phyloP scores from a whole-genome alignment of 495 filamentous ascomycete species.

The Lasiosphaeriaceae sp. region DNA sequence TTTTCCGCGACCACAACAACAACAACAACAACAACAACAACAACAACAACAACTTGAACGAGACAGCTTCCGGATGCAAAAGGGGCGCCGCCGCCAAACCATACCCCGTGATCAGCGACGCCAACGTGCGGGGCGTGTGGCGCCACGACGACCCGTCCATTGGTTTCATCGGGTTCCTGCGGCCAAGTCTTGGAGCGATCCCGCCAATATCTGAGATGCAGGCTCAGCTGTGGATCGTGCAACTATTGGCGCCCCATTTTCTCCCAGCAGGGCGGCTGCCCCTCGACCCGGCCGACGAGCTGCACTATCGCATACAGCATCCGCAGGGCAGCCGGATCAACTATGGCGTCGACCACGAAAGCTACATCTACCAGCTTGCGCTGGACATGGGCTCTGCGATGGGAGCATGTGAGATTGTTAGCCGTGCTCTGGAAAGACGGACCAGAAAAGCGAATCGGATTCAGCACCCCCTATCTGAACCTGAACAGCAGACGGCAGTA shows the following conservation, averaged over 20 bases:
- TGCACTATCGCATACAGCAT: slow-evolving; percentile 34
- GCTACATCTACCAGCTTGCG: slow-evolving; percentile 43
- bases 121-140: slow-evolving; percentile 40
- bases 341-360: slow-evolving; percentile 46
- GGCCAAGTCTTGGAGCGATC: slow-evolving; percentile 46
- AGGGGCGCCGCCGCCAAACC: background rate
- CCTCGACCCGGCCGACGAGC: slow-evolving; percentile 15
- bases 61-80: too few relatives aligned
- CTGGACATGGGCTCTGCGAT: slow-evolving; percentile 39
- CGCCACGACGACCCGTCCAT: slow-evolving; percentile 34
- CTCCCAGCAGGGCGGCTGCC: slow-evolving; percentile 5
- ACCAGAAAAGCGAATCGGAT: too few relatives aligned
- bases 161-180: slow-evolving; percentile 48
- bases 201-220: slow-evolving; percentile 47
- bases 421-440: background rate
- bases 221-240: slow-evolving; percentile 42
- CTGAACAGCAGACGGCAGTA: too few relatives aligned
- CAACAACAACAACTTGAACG: background rate
- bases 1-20: slow-evolving; percentile 17
- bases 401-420: slow-evolving; percentile 25
- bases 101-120: slow-evolving; percentile 6
- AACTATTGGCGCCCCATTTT: slow-evolving; percentile 22
- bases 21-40: background rate
- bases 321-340: slow-evolving; percentile 20
- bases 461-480: too few relatives aligned